Evolutionary conservation across 2,329 filamentous ascomycete species (phyloP), one percentile per base, ranked within the genome.

Genomic region (Westerdykella ornata): DNA sequence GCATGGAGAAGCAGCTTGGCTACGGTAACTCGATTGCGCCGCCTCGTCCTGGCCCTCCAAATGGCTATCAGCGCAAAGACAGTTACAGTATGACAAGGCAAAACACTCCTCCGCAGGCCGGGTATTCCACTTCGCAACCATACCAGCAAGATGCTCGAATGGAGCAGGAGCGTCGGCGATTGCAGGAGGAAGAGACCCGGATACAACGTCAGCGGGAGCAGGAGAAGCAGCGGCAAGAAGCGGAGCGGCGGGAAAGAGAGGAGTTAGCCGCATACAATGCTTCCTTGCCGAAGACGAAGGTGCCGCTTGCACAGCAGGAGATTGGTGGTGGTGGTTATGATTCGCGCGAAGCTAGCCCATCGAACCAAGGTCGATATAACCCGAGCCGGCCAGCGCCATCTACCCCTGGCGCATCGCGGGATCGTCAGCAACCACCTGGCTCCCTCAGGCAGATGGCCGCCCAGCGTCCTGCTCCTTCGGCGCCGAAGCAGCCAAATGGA

Each of bases 241-340:
- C 67, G 32, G 69, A 73, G 44, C 63, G 67, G 43, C 67, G 67
- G 22, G 66, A 71, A 37, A 66, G 85, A 41, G 79, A 83, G 50
- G 88, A 95, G 38, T 74, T 86, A 53, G 88, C 92, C 60, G 86
- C 81, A 14, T 96, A 95, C 67, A 95, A 97, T 65, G 85, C 87
- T 28, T 88, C 86, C 17, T 70, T 96, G 45, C 90, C 88, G 22
- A 85, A 94, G 72, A 82, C 77, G 48, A 87, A 86, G 62, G 70
- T 81, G 9, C 86, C 87, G 2, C 59, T 92, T 51, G 88, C 89
- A 22, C 87, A 97, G 64, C 89, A 96, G 67, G 92, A 97, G 65
- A 71, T 97, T 52, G 87, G 86, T 43, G 71, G 73, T 46, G 72
- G 75, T 46, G 69, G 73, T 34, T 73, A 73, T 44, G 65, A 71